These are phyloP conservation scores for Lactarius deliciosus DNA, from an alignment of 768 basidiomycete species.

Conservation along the genomic window DNA sequence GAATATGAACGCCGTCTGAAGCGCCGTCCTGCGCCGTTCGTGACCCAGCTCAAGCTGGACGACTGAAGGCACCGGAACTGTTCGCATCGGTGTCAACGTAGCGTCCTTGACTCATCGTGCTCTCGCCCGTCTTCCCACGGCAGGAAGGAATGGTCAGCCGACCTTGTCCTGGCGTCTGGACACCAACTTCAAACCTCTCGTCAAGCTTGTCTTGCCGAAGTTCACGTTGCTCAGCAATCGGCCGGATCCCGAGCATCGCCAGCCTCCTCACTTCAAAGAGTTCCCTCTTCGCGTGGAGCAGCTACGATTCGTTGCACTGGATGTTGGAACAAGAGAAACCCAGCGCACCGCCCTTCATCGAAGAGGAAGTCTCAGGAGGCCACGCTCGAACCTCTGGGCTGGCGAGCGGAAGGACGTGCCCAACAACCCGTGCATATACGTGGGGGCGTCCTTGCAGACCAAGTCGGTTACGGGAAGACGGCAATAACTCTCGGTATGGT, in stretches of 20 bases:
- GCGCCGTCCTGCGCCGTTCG: conserved; percentile 79
- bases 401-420: conserved; percentile 93
- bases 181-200: conserved; percentile 70
- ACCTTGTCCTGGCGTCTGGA: conserved; percentile 77
- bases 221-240: conserved; percentile 79
- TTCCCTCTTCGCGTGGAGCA: conserved; percentile 78
- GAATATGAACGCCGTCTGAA: conserved; percentile 88
- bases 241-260: conserved; percentile 61
- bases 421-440: conserved; percentile 71
- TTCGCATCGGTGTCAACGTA: conserved; percentile 86
- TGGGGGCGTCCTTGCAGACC: conserved; percentile 92
- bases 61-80: conserved; percentile 61
- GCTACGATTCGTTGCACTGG: conserved; percentile 88
- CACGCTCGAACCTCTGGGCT: conserved; percentile 78
- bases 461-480: conserved; percentile 97
- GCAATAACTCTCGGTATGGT: conserved; percentile 91
- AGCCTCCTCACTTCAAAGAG: conserved; percentile 75
- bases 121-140: conserved; percentile 67
- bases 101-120: conserved; percentile 87
- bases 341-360: conserved; percentile 71
- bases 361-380: conserved; percentile 96
- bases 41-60: conserved; percentile 75
- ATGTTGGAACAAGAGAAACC: conserved; percentile 79
- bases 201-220: conserved; percentile 55
- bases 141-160: conserved; percentile 43